Conservation (phyloP, 257 asterid species). For the Ligustrum vulgare region DNA sequence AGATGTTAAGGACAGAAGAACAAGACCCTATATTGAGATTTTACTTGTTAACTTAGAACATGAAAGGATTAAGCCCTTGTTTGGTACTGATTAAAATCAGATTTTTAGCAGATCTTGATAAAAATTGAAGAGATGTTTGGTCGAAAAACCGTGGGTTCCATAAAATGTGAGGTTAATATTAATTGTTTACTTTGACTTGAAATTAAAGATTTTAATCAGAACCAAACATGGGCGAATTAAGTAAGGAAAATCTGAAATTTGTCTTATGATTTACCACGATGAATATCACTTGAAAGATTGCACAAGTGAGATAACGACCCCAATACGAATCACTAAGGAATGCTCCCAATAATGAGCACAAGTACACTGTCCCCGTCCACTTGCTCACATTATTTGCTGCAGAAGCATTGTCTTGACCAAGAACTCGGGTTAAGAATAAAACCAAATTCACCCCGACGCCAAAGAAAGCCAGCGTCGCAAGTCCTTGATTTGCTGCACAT, state of each 20-base stretch:
- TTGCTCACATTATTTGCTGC: slow-evolving; percentile 84
- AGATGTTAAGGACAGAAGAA: slow-evolving; percentile 56
- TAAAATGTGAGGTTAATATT: no score
- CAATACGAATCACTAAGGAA: slow-evolving; percentile 82
- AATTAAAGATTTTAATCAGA: no score
- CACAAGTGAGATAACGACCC: slow-evolving; percentile 81
- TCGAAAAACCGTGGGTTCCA: no score
- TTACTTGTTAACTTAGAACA: neutral
- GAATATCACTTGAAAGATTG: slow-evolving; percentile 61
- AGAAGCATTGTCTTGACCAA: slow-evolving; percentile 63
- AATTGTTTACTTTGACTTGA: no score
- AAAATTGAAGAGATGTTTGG: no score
- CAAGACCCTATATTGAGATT: slow-evolving; percentile 59
- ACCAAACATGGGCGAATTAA: no score
- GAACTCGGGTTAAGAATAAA: slow-evolving; percentile 67
- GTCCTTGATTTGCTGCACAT: slow-evolving; percentile 82
- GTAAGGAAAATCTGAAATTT: no score
- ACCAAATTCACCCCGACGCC: slow-evolving; percentile 87
- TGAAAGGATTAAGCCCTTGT: neutral
- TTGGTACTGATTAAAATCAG: no score
- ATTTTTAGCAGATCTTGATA: no score
- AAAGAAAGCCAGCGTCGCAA: slow-evolving; percentile 76
- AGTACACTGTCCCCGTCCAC: slow-evolving; percentile 84
- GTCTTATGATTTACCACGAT: slow-evolving; percentile 41
- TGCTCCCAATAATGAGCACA: slow-evolving; percentile 78